Percentiles rank a stretch among this genome's conserved stretches.
Evolutionary conservation across 202 grass and related monocot genomes (phyloP).

Genomic region (Panicum virgatum): DNA sequence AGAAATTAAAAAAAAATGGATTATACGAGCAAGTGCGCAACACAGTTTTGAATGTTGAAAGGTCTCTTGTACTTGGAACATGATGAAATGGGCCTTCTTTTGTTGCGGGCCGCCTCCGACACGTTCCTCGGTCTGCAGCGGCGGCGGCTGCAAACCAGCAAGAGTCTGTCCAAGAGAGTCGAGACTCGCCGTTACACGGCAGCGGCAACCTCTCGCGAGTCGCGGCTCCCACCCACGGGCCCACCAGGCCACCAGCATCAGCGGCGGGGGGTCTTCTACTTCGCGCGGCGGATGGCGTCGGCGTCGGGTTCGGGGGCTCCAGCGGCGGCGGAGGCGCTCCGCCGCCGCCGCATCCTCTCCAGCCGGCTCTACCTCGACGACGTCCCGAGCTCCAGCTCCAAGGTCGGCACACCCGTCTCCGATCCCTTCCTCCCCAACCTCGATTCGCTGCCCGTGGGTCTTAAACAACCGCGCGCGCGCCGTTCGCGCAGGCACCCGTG

Average conservation of each 20-base stretch:
- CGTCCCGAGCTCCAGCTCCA: conserved; percentile 35
- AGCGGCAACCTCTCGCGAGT: too few relatives aligned
- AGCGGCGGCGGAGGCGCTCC: conserved; percentile 12
- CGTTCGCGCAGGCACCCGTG: conserved; percentile 47
- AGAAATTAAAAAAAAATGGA: too few relatives aligned
- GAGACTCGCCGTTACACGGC: too few relatives aligned
- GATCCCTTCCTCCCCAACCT: background rate
- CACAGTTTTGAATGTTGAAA: too few relatives aligned
- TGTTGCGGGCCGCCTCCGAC: background rate
- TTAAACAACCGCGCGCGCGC: background rate
- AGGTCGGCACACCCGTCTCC: conserved; percentile 32
- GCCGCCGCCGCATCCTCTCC: conserved; percentile 44
- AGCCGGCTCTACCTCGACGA: conserved; percentile 66
- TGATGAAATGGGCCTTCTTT: background rate
- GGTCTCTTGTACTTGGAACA: too few relatives aligned
- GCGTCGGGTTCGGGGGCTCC: background rate
- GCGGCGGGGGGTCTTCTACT: background rate
- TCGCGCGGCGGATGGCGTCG: conserved; percentile 1
- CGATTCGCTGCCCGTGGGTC: background rate
- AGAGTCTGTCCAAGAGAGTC: too few relatives aligned
- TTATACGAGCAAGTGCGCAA: too few relatives aligned
- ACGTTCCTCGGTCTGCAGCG: too few relatives aligned
- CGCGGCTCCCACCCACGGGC: too few relatives aligned
- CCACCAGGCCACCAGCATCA: background rate
- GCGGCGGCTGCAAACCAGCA: too few relatives aligned